Conservation (phyloP, 441 rosid genomes). For the Daphne laureola region DNA sequence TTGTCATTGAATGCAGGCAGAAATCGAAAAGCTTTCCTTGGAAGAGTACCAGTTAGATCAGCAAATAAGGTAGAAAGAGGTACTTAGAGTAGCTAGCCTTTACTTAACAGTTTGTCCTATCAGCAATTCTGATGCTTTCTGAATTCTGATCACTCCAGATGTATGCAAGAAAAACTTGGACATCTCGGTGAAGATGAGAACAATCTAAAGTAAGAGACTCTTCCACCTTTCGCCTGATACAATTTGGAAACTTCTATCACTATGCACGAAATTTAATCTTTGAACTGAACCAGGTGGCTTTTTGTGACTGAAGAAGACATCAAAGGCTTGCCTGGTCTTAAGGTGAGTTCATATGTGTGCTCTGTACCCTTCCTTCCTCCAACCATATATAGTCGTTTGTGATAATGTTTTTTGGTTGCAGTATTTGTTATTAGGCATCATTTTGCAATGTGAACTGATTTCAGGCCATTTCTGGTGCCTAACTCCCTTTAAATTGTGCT, state of each 20-base stretch:
- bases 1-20: constrained; percentile 42
- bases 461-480: constrained; percentile 14
- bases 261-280: not conserved
- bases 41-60: constrained; percentile 68
- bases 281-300: constrained; percentile 64
- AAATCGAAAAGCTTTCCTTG: constrained; percentile 56
- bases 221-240: constrained; percentile 9
- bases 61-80: constrained; percentile 57
- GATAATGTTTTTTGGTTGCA: no score
- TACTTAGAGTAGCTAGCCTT: constrained; percentile 13
- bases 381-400: no score
- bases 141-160: constrained; percentile 36
- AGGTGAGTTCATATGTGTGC: constrained; percentile 30
- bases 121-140: constrained; percentile 27
- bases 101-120: constrained; percentile 14
- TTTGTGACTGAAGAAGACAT: constrained; percentile 92
- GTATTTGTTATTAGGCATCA: not conserved
- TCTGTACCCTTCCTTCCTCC: no score
- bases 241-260: constrained; percentile 7
- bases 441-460: constrained; percentile 10
- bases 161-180: constrained; percentile 69
- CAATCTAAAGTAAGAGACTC: constrained; percentile 54
- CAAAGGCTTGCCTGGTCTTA: constrained; percentile 70
- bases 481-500: constrained; percentile 14
- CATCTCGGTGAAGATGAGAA: constrained; percentile 66